Base-by-base conservation (phyloP, 148 eudicot genomes). In the Camellia sinensis region DNA sequence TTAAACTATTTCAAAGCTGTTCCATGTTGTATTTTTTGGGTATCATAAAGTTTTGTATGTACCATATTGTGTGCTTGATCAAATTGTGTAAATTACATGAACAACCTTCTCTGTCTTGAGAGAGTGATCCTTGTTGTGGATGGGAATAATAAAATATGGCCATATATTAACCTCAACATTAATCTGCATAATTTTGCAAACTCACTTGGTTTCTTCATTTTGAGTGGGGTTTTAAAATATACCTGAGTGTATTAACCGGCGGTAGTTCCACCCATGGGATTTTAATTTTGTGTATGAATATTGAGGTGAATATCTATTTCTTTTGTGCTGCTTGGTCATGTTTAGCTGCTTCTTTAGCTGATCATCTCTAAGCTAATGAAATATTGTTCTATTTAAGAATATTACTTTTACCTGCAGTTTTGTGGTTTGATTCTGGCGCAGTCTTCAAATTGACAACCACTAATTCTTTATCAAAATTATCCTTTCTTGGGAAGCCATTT, bases 1-100 rank as follows among this genome's bases (percentile, higher is more conserved):
- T 76, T 21, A 46, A 76, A 59, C 70, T 48, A 62, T 75, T 5
- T n/a, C 22, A 73, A 19, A 22, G 67, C 37, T 45, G n/a, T 59
- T 75, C 22, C 29, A 9, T 43, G 3, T 43, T 41, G 14, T 37
- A 43, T 59, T 41, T 11, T 43, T 19, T 29, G 67, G 19, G 50
- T 7, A 12, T 6, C 11, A 3, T 21, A 12, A 21, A 11, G n/a
- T n/a, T 0, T 3, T 50, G 62, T 45, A 46, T 3, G 0, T 46
- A 19, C 15, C 44, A 41, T 29, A 46, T 44, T 19, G 13, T 1
- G 43, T 45, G 64, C 46, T 56, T 57, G 15, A 21, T 41, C 9
- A 8, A 37, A 66, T 63, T 76, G 59, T 6, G 63, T 76, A 50
- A 62, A 10, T 63, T 45, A 70, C 18, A 63, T 40, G 19, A 63